Evolutionary conservation across 73 alveolate species (phyloP), one percentile per base, ranked within the genome.

Genomic region (Blepharisma stoltei): DNA sequence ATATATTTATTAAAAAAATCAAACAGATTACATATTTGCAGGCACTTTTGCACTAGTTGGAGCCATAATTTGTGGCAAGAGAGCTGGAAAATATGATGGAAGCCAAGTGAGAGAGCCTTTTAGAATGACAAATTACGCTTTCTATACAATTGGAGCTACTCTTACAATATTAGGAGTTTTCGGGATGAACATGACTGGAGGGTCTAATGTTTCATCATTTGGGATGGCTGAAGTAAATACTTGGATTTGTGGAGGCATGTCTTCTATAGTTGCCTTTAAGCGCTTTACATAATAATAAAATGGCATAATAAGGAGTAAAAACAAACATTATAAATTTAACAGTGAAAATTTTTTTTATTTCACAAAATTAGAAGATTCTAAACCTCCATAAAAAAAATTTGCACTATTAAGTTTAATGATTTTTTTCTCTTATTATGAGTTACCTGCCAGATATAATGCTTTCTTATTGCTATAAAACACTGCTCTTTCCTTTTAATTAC

Each of bases 151-250:
- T 25, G 73, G 73, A 60, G 14, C 46, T 38, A 14, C 23, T 1
- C 73, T 60, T 8, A 60, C 73, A 25, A 60, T 60, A 18, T 25
- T 60, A 60, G 73, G 73, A 20, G 45, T 60, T 9, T 60, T 60
- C 73, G 73, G 73, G 14, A 60, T 60, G 18, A 25, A n/a, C 4
- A 38, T 60, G 11, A 38, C 73, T 60, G 46, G 5, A 25, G 46
- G 23, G 23, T 0, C 0, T 20, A 25, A 25, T 60, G 5, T 2
- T 8, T 38, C 37, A 20, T n/a, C 38, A 9, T 2, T 1, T 1
- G 14, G 18, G 18, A 18, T 14, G 4, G 38, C 73, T 14, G 23
- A 14, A 47, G 46, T 14, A 2, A 60, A 60, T 25, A n/a, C 23
- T 60, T 60, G 73, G 73, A 60, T 60, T 25, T 60, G 46, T 20